Percentiles rank a stretch among this genome's conserved stretches.
Evolutionary conservation across 805 yeast genomes (phyloP).

Genomic region (Metschnikowia anglica): DNA sequence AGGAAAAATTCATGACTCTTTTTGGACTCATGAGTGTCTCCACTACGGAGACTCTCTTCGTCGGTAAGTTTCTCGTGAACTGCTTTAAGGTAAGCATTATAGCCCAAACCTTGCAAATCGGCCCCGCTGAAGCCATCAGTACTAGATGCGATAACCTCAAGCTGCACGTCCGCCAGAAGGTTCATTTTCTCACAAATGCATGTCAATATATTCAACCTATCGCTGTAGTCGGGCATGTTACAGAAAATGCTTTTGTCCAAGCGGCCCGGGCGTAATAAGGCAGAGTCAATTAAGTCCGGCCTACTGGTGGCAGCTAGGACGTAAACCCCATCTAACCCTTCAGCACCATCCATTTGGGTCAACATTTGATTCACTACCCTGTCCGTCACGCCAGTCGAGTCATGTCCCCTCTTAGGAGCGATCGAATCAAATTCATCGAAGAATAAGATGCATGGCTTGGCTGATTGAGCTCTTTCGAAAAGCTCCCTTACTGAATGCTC

Average conservation of each 20-base stretch:
- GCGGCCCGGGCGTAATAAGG: constrained; percentile 92
- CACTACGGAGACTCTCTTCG: constrained; percentile 26
- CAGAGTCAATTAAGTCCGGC: constrained; percentile 94
- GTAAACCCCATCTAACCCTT: constrained; percentile 94
- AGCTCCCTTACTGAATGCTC: constrained; percentile 93
- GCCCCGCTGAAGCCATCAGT: constrained; percentile 91
- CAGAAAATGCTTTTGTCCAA: constrained; percentile 90
- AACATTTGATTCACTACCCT: constrained; percentile 95
- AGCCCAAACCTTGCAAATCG: constrained; percentile 87
- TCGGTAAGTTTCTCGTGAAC: constrained; percentile 66
- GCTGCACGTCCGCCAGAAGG: constrained; percentile 48
- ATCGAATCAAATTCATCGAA: constrained; percentile 97
- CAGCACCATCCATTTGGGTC: constrained; percentile 99
- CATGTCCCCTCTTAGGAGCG: constrained; percentile 98
- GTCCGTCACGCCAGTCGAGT: constrained; percentile 96
- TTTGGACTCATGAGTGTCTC: constrained; percentile 3
- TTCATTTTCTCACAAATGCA: constrained; percentile 62
- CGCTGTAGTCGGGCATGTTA: constrained; percentile 73
- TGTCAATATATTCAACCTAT: constrained; percentile 68
- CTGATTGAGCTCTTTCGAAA: constrained; percentile 91
- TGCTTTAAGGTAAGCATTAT: constrained; percentile 87
- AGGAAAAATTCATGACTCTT: constrained; percentile 40
- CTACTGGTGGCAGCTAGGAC: constrained; percentile 95
- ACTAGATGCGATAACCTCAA: constrained; percentile 51
- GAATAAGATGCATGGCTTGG: constrained; percentile 88